Evolutionary conservation across 805 yeast species (phyloP).

Genomic region (Debaryomyces tyrocola): DNA sequence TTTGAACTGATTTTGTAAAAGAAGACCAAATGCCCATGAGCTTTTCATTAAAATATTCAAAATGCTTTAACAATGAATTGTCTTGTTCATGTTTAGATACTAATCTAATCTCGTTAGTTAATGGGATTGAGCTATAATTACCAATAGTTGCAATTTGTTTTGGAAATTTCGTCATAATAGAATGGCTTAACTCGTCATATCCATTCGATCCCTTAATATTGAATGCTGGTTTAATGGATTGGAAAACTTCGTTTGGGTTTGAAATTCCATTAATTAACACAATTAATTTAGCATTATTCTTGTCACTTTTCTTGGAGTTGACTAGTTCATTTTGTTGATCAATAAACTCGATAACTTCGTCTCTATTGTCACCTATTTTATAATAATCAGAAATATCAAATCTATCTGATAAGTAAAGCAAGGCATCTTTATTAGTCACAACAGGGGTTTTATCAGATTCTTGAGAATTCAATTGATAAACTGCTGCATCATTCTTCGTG

Average conservation of each 20-base stretch:
- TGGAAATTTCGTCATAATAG: slow-evolving; percentile 18
- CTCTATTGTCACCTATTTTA: slow-evolving; percentile 28
- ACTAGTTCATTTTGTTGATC: slow-evolving; percentile 12
- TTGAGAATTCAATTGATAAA: slow-evolving; percentile 7
- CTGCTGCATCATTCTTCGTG: slow-evolving; percentile 3
- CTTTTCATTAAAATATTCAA: slow-evolving; percentile 28
- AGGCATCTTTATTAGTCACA: slow-evolving; percentile 24
- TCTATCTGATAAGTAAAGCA: slow-evolving; percentile 46
- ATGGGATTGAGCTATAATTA: slow-evolving; percentile 8
- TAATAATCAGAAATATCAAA: slow-evolving; percentile 40
- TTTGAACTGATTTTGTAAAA: slow-evolving; percentile 18
- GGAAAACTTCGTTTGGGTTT: slow-evolving; percentile 20
- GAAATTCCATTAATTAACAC: slow-evolving; percentile 45
- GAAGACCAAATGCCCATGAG: slow-evolving; percentile 37
- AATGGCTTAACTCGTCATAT: slow-evolving; percentile 1
- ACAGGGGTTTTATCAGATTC: not conserved
- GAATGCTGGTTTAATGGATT: slow-evolving; percentile 19
- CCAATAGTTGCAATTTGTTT: slow-evolving; percentile 10
- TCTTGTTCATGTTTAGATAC: slow-evolving; percentile 7
- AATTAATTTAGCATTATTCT: slow-evolving; percentile 29
- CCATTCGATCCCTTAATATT: slow-evolving; percentile 10
- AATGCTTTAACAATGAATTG: slow-evolving; percentile 13
- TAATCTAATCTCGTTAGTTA: slow-evolving; percentile 27
- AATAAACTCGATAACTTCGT: slow-evolving; percentile 23
- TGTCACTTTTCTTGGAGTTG: not conserved